Evolutionary conservation across 345 rosid genomes (phyloP), one percentile per base, ranked within the genome.

Genomic region (Boechera retrofracta): DNA sequence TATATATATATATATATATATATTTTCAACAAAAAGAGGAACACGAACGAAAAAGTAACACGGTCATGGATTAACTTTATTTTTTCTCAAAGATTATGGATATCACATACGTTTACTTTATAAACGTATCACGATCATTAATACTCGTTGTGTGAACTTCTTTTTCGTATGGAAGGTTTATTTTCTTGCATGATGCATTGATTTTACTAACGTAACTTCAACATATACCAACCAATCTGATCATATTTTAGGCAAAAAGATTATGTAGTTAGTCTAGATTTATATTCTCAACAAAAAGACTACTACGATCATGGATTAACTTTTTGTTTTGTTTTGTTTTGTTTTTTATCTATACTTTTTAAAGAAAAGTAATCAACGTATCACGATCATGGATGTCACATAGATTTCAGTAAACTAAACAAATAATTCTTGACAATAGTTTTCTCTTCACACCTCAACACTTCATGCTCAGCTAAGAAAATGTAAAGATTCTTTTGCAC

Each of bases 111-210:
- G 24, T 21, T 21, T 21, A 21, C 24, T 21, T 6, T 35, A 36
- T 36, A 36, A 36, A 36, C 39, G 39, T 36, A 36, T 36, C 39
- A 8, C 12, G 42, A 39, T 39, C 42, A 39, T 38, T 10, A 38
- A 38, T 38, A 10, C 62, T 42, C 70, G 69, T 62, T 76, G 70
- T 52, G 79, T 76, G 75, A 68, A 48, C 44, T 75, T 67, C 57
- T 48, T 57, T 56, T 9, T 56, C n/a, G 52, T 6, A 3, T 2
- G 26, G 45, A 76, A 6, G 55, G 35, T 55, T 52, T 35, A 0
- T 67, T 36, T 64, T 45, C 67, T 45, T 49, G 69, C 54, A 67
- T 48, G 62, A 10, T 49, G 48, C 53, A 32, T 45, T 45, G 69
- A 44, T 47, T 58, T 65, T 71, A 4, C 35, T 24, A 10, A 36